These are phyloP conservation scores for Paragyromitra xinjiangensis DNA, from an alignment of 495 filamentous ascomycete species.

Conservation along the genomic window DNA sequence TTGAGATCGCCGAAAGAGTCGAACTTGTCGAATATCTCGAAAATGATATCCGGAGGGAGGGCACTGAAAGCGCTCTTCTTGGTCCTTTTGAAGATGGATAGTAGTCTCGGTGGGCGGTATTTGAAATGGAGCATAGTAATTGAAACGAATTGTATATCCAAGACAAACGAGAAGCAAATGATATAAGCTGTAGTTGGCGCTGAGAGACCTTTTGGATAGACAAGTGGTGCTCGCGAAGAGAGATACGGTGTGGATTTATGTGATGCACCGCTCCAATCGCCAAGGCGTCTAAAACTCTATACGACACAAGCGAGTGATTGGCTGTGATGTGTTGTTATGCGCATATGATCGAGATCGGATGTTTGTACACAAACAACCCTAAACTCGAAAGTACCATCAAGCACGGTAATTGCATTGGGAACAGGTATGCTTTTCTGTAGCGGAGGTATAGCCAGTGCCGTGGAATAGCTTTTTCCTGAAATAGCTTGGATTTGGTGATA, in stretches of 20 bases:
- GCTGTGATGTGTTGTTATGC: not conserved
- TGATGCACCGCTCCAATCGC: not conserved
- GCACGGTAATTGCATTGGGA: not conserved
- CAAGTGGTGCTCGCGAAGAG: not conserved
- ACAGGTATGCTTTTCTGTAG: not conserved
- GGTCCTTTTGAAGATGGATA: not conserved
- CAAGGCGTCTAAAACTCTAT: not conserved
- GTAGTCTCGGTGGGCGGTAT: not conserved
- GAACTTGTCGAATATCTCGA: not conserved
- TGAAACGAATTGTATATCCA: not conserved
- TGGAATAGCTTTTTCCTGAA: not conserved
- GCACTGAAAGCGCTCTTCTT: not conserved
- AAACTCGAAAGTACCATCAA: not conserved
- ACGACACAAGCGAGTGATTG: constrained; percentile 8
- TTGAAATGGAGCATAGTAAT: not conserved
- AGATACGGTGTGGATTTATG: not conserved
- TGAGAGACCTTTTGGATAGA: not conserved
- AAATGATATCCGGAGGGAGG: not conserved
- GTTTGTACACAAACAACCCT: too few relatives aligned
- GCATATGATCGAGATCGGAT: too few relatives aligned
- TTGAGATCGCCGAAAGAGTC: constrained; percentile 2
- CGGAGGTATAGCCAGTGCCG: too few relatives aligned
- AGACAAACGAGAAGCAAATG: not conserved
- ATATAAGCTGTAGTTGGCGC: not conserved
- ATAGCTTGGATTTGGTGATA: not conserved